Conservation (phyloP, 495 filamentous ascomycete genomes). For the Cladorrhinum samala region DNA sequence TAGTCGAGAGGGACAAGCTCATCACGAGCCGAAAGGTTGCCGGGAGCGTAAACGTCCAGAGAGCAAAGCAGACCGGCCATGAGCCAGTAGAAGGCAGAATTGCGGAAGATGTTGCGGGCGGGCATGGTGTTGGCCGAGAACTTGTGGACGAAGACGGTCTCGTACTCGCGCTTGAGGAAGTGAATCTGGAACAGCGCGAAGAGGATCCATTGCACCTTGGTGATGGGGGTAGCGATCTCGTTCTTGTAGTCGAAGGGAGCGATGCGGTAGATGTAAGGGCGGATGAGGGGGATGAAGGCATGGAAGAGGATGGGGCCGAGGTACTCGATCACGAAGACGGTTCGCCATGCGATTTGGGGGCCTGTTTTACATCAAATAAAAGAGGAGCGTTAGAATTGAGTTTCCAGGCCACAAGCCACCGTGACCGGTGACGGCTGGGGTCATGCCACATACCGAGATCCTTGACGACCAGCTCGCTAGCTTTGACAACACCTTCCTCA, state of each 20-base stretch:
- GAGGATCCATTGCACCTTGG: slow-evolving; percentile 62
- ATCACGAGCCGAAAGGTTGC: slow-evolving; percentile 47
- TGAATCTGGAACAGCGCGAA: slow-evolving; percentile 68
- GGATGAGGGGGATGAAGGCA: slow-evolving; percentile 61
- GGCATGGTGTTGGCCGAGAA: slow-evolving; percentile 95
- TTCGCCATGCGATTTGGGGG: slow-evolving; percentile 86
- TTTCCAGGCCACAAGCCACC: not conserved
- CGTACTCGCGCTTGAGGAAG: slow-evolving; percentile 92
- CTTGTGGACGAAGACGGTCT: slow-evolving; percentile 90
- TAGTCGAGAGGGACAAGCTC: slow-evolving; percentile 47
- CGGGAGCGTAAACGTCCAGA: slow-evolving; percentile 77
- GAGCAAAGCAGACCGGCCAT: slow-evolving; percentile 76
- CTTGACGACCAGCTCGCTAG: slow-evolving; percentile 77
- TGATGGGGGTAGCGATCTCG: slow-evolving; percentile 39
- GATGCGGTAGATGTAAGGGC: slow-evolving; percentile 66
- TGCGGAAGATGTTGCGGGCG: slow-evolving; percentile 78
- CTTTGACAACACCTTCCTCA: slow-evolving; percentile 57
- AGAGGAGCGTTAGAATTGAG: slow-evolving; percentile 7
- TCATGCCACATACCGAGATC: slow-evolving; percentile 74
- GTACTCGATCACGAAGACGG: slow-evolving; percentile 94
- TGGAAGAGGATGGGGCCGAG: slow-evolving; percentile 86
- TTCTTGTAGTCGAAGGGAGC: slow-evolving; percentile 42
- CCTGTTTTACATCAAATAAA: no score
- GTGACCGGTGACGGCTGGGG: no score
- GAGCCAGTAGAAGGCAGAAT: slow-evolving; percentile 85